These are phyloP conservation scores for Helotiales sp. DNA, from an alignment of 2,329 filamentous ascomycete genomes.

Conservation along the genomic window DNA sequence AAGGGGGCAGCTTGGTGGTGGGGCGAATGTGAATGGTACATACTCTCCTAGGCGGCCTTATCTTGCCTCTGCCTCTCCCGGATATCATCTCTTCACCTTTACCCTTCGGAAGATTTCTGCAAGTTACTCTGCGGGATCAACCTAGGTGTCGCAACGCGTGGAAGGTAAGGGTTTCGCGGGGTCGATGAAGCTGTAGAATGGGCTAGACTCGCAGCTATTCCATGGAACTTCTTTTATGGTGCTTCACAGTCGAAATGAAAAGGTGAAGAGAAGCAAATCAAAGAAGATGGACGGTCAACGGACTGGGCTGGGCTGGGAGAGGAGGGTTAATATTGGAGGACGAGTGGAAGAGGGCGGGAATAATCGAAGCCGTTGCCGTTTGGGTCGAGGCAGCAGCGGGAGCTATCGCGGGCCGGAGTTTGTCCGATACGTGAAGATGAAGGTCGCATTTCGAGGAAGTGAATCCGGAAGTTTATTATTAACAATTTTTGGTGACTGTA, in stretches of 20 bases:
- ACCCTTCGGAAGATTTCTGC: not conserved
- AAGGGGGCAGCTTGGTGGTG: conserved; percentile 11
- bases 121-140: not conserved
- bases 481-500: too few relatives aligned
- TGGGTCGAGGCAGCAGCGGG: not conserved
- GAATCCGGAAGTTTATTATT: too few relatives aligned
- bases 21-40: conserved; percentile 43
- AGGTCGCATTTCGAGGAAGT: too few relatives aligned
- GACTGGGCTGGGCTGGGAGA: not conserved
- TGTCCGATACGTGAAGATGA: not conserved
- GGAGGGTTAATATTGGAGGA: not conserved
- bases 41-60: conserved; percentile 71
- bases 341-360: not conserved
- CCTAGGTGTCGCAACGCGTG: not conserved
- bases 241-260: not conserved
- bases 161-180: not conserved
- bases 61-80: conserved; percentile 61
- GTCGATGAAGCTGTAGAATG: not conserved
- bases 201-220: not conserved
- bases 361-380: not conserved
- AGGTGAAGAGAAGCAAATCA: not conserved
- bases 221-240: not conserved
- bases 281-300: not conserved
- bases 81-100: conserved; percentile 50
- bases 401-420: not conserved